Evolutionary conservation across 371 early-diverging fungal genomes (phyloP).

Genomic region (Encephalitozoon romaleae): DNA sequence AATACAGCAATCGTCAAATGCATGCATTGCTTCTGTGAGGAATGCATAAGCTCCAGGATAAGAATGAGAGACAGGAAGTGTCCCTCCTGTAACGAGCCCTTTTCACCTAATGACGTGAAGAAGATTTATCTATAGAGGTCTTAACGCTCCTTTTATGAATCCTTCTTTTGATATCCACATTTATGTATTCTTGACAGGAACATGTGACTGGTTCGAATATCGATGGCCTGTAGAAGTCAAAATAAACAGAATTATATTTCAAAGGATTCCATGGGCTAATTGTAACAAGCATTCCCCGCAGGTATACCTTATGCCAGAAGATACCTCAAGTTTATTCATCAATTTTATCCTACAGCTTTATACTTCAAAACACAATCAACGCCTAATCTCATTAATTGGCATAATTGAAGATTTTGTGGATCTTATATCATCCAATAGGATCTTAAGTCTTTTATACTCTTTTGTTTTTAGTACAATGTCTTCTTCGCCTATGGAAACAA

Average conservation of each 20-base stretch:
- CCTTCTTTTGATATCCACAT: background rate
- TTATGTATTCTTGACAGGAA: background rate
- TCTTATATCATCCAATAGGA: slow-evolving; percentile 13
- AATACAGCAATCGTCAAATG: slow-evolving; percentile 57
- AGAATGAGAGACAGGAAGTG: slow-evolving; percentile 89
- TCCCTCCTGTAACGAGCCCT: slow-evolving; percentile 81
- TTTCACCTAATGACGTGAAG: slow-evolving; percentile 77
- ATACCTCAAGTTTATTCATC: background rate
- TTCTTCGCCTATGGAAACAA: background rate
- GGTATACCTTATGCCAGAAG: too few species aligned
- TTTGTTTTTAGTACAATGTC: slow-evolving; percentile 23
- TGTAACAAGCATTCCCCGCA: too few species aligned
- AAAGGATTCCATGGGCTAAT: background rate
- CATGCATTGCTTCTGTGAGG: slow-evolving; percentile 64
- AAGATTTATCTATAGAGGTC: slow-evolving; percentile 65
- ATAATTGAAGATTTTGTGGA: background rate
- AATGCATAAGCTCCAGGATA: slow-evolving; percentile 76
- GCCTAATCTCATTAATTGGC: background rate
- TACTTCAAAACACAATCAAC: background rate
- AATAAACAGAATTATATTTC: background rate
- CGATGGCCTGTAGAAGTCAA: background rate
- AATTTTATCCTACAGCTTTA: background rate
- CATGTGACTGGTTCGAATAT: background rate
- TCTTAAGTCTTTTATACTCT: background rate
- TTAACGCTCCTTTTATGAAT: background rate